Base-by-base conservation (phyloP, 495 filamentous ascomycete species). In the Trichoderma asperelloides region DNA sequence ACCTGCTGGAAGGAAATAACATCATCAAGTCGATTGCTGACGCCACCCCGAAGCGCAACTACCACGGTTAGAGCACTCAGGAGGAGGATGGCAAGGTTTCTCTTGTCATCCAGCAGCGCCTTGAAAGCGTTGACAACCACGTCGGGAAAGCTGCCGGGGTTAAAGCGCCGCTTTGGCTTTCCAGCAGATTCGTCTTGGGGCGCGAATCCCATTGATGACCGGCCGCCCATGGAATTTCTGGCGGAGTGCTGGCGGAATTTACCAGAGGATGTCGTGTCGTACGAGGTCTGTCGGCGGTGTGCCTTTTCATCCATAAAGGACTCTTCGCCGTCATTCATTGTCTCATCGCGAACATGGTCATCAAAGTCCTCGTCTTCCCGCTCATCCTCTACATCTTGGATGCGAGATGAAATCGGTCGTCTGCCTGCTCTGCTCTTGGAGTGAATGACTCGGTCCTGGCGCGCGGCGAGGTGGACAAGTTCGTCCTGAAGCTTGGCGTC, bases 41-140 rank as follows among this genome's bases (percentile, higher is more conserved):
- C 65, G 75, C 66, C 21, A 73, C 70, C 27, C 71, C 68, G 39
- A 7, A 84, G 41, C 12, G 81, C 80, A 12, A 90, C 77, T n/a
- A 88, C 75, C 1, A 86, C 72, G 12, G 90, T 78, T 13, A 91
- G 73, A 8, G 87, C 39, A 66, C 84, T 84, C 30, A 94, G 80
- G 3, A 88, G 66, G 1, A 83, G 77, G 60, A 96, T 89, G 5
- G 82, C 80, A 1, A 94, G 76, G 71, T 96, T 96, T 70, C 87
- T 86, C 62, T 80, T 80, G 72, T 96, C 92, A 47, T 82, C 80
- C 41, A 89, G 81, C 11, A 89, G 77, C 1, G 92, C 84, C 45
- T 84, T 81, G 68, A 91, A 72, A 27, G 91, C 91, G 68, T 91
- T 89, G 43, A 85, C 74, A 23, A 95, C 63, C 21, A 96, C 80